These are phyloP conservation scores for Calophaca sinica DNA, from an alignment of 306 rosid genomes.

Conservation along the genomic window DNA sequence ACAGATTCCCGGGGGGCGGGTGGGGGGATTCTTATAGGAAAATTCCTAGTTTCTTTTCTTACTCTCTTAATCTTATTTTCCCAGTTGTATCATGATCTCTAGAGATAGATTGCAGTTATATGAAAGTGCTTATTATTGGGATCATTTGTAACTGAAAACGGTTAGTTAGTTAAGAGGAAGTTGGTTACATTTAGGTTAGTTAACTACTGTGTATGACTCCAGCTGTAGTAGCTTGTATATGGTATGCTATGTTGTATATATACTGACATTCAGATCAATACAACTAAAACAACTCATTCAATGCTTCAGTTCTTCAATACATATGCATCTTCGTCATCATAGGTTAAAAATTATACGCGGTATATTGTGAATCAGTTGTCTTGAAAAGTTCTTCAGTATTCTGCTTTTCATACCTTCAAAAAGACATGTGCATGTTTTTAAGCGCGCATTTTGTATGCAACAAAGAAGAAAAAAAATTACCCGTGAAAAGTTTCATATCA, in stretches of 20 bases:
- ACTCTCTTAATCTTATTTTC: neutral
- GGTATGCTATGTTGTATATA: too few relatives aligned
- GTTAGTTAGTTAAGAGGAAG: too few relatives aligned
- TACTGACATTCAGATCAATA: too few relatives aligned
- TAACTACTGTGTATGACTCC: too few relatives aligned
- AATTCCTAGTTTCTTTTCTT: constrained; percentile 1
- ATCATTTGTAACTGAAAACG: too few relatives aligned
- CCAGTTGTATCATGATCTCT: neutral
- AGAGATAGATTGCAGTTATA: constrained; percentile 1
- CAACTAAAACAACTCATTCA: too few relatives aligned
- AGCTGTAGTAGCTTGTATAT: too few relatives aligned
- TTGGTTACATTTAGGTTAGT: too few relatives aligned
- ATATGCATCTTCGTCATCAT: neutral
- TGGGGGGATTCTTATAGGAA: neutral
- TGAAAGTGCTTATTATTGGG: neutral
- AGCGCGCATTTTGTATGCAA: constrained; percentile 37
- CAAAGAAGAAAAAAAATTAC: constrained; percentile 49
- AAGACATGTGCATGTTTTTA: neutral
- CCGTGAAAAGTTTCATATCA: constrained; percentile 70
- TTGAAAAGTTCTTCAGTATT: constrained; percentile 12
- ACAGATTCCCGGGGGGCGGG: too few relatives aligned
- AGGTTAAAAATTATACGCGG: neutral
- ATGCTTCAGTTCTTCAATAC: too few relatives aligned
- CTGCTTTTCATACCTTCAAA: constrained; percentile 12
- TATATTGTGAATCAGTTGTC: constrained; percentile 1